Conservation (phyloP, 2,329 filamentous ascomycete genomes). For the Aspergillus piperis region DNA sequence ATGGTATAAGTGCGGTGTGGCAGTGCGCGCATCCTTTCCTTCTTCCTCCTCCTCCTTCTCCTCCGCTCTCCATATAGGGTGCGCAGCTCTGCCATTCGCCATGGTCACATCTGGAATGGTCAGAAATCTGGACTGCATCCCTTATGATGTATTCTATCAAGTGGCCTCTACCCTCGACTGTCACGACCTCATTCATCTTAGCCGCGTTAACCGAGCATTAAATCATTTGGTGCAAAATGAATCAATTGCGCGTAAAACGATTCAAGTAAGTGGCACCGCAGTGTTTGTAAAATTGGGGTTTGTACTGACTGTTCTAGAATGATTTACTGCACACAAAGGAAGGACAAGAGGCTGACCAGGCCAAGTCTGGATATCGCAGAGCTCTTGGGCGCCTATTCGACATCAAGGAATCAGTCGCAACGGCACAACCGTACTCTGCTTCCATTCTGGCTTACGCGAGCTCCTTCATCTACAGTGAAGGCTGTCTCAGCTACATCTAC, state of each 20-base stretch:
- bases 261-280: constrained; percentile 52
- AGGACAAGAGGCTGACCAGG: constrained; percentile 40
- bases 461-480: constrained; percentile 63
- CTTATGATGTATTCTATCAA: constrained; percentile 66
- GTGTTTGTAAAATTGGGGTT: constrained; percentile 8
- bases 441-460: constrained; percentile 62
- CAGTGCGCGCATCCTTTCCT: not conserved
- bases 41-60: too few relatives aligned
- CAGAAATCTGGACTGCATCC: constrained; percentile 50
- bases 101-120: constrained; percentile 1
- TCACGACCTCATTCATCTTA: constrained; percentile 60
- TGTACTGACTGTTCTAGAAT: constrained; percentile 36
- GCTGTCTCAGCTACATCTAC: constrained; percentile 65
- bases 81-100: not conserved
- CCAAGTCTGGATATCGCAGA: constrained; percentile 50
- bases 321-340: constrained; percentile 48
- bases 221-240: constrained; percentile 55
- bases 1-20: not conserved
- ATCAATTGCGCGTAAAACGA: constrained; percentile 57
- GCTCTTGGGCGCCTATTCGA: constrained; percentile 64
- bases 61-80: not conserved
- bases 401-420: constrained; percentile 60
- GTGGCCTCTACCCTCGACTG: constrained; percentile 58
- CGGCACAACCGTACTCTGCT: constrained; percentile 63
- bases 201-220: constrained; percentile 55